Evolutionary conservation across 179 eudicot species (phyloP).

Genomic region (Actinidia polygama): DNA sequence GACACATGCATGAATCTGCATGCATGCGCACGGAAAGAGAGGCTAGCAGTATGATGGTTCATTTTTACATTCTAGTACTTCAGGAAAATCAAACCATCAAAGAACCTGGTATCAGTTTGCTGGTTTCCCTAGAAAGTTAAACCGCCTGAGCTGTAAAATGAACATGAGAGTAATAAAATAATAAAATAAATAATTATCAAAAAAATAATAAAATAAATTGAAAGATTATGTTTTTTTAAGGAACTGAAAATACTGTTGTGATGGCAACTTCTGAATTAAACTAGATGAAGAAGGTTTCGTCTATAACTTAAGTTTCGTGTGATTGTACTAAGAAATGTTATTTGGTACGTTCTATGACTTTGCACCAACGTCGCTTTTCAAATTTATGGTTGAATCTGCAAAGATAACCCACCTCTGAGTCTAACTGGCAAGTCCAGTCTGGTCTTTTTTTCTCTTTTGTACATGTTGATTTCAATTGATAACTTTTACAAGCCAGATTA

Average conservation of each 20-base stretch:
- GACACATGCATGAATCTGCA: background rate
- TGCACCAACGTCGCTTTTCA: background rate
- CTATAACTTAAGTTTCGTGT: background rate
- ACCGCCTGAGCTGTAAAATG: background rate
- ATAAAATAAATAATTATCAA: background rate
- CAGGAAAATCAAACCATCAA: background rate
- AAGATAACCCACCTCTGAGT: background rate
- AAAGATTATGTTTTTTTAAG: background rate
- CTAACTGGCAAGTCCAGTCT: background rate
- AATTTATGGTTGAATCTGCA: slow-evolving; percentile 5
- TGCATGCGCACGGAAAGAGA: no score
- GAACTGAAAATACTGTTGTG: background rate
- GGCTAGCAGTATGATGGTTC: background rate
- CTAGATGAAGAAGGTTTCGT: background rate
- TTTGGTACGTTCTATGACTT: background rate
- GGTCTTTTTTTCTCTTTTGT: background rate
- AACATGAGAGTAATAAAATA: background rate
- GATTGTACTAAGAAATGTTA: background rate
- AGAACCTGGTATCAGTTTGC: background rate
- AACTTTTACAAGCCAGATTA: background rate
- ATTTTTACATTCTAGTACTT: background rate
- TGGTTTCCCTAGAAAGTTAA: background rate
- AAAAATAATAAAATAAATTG: background rate
- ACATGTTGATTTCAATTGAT: background rate
- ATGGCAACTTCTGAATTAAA: background rate